Conservation (phyloP, 371 early-diverging fungal species). For the Syncephalis plumigaleata region DNA sequence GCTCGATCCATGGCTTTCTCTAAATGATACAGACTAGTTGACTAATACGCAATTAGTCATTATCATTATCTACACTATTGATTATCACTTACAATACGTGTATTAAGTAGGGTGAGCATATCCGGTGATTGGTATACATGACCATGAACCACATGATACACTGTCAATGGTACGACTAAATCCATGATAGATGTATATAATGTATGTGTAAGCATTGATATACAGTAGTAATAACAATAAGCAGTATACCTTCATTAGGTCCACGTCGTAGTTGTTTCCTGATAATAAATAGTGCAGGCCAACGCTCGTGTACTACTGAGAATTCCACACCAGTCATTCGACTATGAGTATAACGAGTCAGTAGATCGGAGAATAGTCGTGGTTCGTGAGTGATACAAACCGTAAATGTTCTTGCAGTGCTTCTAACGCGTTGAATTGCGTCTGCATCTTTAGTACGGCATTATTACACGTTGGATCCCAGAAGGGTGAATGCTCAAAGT, state of each 20-base stretch:
- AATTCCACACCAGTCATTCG: conserved; percentile 84
- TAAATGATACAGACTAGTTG: conserved; percentile 47
- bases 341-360: conserved; percentile 13
- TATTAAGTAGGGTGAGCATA: conserved; percentile 59
- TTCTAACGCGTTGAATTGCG: conserved; percentile 74
- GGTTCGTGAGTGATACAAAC: too few species aligned
- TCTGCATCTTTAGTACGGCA: conserved; percentile 94
- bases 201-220: too few species aligned
- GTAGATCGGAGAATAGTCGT: too few species aligned
- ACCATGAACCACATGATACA: conserved; percentile 78
- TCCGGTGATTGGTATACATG: conserved; percentile 89
- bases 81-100: conserved; percentile 46
- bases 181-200: too few species aligned
- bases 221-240: too few species aligned
- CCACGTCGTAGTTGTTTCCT: conserved; percentile 54
- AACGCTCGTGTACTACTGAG: conserved; percentile 52
- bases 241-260: conserved; percentile 45
- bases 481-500: conserved; percentile 90
- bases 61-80: background rate
- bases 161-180: conserved; percentile 45
- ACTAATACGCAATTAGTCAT: conserved; percentile 11
- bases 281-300: conserved; percentile 66
- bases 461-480: conserved; percentile 94
- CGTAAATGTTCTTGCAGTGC: conserved; percentile 36
- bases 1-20: conserved; percentile 52